These are phyloP conservation scores for Pseudotulostoma volvatum DNA, from an alignment of 495 filamentous ascomycete species.

Conservation along the genomic window DNA sequence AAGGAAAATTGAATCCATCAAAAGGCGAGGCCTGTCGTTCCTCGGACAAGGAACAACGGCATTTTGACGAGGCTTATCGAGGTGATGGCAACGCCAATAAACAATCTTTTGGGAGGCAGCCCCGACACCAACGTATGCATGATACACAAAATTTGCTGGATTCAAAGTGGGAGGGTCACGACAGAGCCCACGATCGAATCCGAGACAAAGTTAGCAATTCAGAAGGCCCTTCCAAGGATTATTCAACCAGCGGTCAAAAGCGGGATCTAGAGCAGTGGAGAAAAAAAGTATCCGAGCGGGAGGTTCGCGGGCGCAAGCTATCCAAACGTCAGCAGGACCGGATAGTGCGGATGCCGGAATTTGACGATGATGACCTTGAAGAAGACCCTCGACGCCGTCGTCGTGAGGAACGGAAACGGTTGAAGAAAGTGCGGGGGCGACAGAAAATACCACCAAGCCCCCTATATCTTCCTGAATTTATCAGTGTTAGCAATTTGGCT, in stretches of 20 bases:
- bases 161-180: no score
- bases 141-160: background rate
- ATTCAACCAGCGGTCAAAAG: constrained; percentile 19
- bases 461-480: constrained; percentile 76
- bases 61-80: background rate
- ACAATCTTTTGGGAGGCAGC: background rate
- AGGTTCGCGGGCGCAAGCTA: constrained; percentile 6
- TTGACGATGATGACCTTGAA: constrained; percentile 24
- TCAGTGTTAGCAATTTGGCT: constrained; percentile 76
- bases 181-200: background rate
- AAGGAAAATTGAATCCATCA: background rate
- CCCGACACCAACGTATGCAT: background rate
- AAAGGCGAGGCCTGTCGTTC: background rate
- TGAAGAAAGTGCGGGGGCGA: constrained; percentile 29
- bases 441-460: constrained; percentile 35
- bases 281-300: constrained; percentile 8
- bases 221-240: constrained; percentile 8
- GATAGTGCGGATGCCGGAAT: constrained; percentile 11
- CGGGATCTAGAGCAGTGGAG: constrained; percentile 14
- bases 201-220: constrained; percentile 2
- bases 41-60: no score
- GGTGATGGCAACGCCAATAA: background rate
- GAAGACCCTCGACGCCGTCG: constrained; percentile 16
- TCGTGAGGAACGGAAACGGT: constrained; percentile 26
- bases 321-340: constrained; percentile 15